Percentiles rank a stretch among this genome's conserved stretches.
Evolutionary conservation across 1,139 yeast species (phyloP).

Genomic region (Yamadazyma diospyri): DNA sequence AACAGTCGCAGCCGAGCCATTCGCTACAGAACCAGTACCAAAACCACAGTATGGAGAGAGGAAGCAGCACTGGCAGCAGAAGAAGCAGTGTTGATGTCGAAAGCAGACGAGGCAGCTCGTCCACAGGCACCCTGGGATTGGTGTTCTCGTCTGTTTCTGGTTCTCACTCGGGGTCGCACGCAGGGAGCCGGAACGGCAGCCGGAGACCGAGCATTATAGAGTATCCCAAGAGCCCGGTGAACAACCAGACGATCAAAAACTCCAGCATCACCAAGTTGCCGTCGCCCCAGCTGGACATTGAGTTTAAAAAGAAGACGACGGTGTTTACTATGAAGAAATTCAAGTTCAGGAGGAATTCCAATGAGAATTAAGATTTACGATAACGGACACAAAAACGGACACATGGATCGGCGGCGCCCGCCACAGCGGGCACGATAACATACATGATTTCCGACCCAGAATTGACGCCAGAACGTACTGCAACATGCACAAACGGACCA

Average conservation of each 20-base stretch:
- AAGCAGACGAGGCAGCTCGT: slow-evolving; percentile 10
- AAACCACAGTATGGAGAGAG: slow-evolving; percentile 4
- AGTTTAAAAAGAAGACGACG: slow-evolving; percentile 12
- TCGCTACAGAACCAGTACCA: slow-evolving; percentile 1
- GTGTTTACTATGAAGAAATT: slow-evolving; percentile 23
- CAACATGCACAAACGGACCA: no score
- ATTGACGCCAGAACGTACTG: no score
- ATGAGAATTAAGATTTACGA: slow-evolving; percentile 11
- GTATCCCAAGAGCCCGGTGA: slow-evolving; percentile 16
- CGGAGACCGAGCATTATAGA: slow-evolving; percentile 9
- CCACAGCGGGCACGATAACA: no score
- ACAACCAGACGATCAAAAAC: slow-evolving; percentile 9
- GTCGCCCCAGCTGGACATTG: slow-evolving; percentile 16
- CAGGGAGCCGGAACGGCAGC: slow-evolving; percentile 4
- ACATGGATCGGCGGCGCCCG: not conserved
- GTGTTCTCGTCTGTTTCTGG: not conserved
- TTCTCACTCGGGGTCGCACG: not conserved
- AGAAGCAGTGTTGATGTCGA: slow-evolving; percentile 9
- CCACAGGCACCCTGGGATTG: slow-evolving; percentile 6
- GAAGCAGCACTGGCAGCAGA: slow-evolving; percentile 7
- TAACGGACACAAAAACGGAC: slow-evolving; percentile 1
- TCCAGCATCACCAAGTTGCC: slow-evolving; percentile 13
- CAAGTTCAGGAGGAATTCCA: slow-evolving; percentile 23
- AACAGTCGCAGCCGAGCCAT: slow-evolving; percentile 10
- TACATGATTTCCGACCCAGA: no score